Percentiles rank a stretch among this genome's conserved stretches.
Conservation (phyloP, 2,329 filamentous ascomycete species). For the Trichoderma sp. region DNA sequence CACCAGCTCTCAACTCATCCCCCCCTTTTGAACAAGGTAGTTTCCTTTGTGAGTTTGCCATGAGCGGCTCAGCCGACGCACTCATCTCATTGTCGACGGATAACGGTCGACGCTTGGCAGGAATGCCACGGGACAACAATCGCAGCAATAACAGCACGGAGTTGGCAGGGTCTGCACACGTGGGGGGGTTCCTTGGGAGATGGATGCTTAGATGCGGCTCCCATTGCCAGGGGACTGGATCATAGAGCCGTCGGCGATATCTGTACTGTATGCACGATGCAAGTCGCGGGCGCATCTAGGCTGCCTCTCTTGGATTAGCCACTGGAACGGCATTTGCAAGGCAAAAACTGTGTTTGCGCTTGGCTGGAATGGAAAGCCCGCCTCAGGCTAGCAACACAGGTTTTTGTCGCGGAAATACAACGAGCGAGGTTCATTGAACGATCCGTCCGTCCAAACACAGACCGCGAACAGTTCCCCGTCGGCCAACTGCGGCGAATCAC, state of each 20-base stretch:
- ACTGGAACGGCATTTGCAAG: neutral
- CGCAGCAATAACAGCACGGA: neutral
- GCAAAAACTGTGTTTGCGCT: neutral
- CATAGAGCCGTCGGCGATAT: neutral
- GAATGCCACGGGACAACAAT: neutral
- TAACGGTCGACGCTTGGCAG: neutral
- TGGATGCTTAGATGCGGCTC: neutral
- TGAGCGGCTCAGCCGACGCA: neutral
- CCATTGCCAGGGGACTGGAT: neutral
- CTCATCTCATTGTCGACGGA: slow-evolving; percentile 11
- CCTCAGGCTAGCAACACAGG: neutral
- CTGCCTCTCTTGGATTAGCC: neutral
- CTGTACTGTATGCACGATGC: neutral
- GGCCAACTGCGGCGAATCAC: neutral
- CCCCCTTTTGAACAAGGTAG: neutral
- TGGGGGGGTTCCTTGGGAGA: neutral
- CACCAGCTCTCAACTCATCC: neutral
- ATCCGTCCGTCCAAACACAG: neutral
- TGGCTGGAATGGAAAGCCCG: slow-evolving; percentile 3
- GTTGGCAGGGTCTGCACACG: neutral
- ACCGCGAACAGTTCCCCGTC: neutral
- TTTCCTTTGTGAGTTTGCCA: neutral
- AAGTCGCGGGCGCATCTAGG: neutral
- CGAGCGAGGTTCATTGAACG: neutral
- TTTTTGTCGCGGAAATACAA: neutral